A percentile compares a stretch with the other conserved stretches of the same genome.
Evolutionary conservation across 495 filamentous ascomycete species (phyloP).

Genomic region (Annulohypoxylon moriforme): DNA sequence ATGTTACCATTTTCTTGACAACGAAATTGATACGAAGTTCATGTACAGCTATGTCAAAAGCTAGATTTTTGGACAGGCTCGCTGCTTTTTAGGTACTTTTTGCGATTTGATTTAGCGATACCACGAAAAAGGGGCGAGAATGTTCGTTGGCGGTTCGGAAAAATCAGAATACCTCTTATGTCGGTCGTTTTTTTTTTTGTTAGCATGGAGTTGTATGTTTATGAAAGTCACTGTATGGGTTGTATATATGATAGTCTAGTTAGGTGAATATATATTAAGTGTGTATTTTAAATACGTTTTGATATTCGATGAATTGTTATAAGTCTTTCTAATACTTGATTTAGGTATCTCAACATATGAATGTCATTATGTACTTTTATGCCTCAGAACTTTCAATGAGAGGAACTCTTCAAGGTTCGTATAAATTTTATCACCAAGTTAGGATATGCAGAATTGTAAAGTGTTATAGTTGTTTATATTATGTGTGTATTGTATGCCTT

Average conservation of each 20-base stretch:
- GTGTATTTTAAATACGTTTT: slow-evolving; percentile 1
- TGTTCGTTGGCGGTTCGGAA: slow-evolving; percentile 19
- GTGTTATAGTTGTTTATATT: not conserved
- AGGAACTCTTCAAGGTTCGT: not conserved
- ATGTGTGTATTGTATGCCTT: not conserved
- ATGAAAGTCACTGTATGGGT: slow-evolving; percentile 11
- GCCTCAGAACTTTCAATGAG: not conserved
- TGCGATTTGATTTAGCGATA: slow-evolving; percentile 38
- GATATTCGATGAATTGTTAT: not conserved
- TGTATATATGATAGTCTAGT: slow-evolving; percentile 26
- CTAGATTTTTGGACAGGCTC: slow-evolving; percentile 42
- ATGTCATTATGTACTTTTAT: not conserved
- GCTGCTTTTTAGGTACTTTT: no score
- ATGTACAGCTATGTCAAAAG: slow-evolving; percentile 38
- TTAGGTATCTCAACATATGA: not conserved
- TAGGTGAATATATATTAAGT: slow-evolving; percentile 20
- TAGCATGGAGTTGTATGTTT: slow-evolving; percentile 18
- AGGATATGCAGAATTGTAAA: not conserved
- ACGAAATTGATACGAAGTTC: slow-evolving; percentile 15
- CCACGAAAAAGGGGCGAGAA: slow-evolving; percentile 32
- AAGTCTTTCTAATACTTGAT: no score
- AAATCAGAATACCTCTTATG: slow-evolving; percentile 8
- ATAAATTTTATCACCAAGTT: not conserved
- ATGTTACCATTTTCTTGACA: not conserved
- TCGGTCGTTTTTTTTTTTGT: not conserved